Evolutionary conservation across 345 rosid genomes (phyloP), one percentile per base, ranked within the genome.

Genomic region (Brassica juncea): DNA sequence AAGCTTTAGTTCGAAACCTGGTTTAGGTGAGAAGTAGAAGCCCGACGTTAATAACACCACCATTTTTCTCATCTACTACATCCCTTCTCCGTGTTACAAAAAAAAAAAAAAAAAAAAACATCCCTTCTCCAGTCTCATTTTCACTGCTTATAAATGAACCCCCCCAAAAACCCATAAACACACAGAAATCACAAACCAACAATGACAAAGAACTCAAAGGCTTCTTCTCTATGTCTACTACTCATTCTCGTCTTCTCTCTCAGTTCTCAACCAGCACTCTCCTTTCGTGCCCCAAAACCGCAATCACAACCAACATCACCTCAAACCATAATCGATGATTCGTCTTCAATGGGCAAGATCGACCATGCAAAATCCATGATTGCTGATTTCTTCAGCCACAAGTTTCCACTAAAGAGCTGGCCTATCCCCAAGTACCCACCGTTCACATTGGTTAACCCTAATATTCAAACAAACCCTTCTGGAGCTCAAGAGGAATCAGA

Each of bases 21-120:
- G 15, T 75, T 64, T 75, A 80, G 83, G 72, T 80, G 25, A 75
- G 72, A 75, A 75, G 83, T 80, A 80, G 83, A 80, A 70, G 10
- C 72, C 16, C 71, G 70, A 80, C 72, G 76, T 75, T 31, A 39
- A 39, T 31, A 70, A 75, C 55, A 75, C 71, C 72, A 54, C 6
- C 32, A 30, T 30, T 30, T 0, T 31, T 31, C 59, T 62, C 69
- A 62, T 47, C 69, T 16, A 73, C 5, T 70, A 73, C 82, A 73
- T 35, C 21, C 34, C 74, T 68, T 66, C 55, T 72, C 42, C 59
- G n/a, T n/a, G n/a, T n/a, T n/a, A n/a, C n/a, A n/a, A n/a, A n/a
- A n/a, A n/a, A n/a, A n/a, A n/a, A n/a, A n/a, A n/a, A n/a, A n/a
- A n/a, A n/a, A n/a, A n/a, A n/a, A n/a, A n/a, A 73, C 82, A 73